A percentile compares a stretch with the other conserved stretches of the same genome.
Conservation (phyloP, 768 basidiomycete species). For the Hygrocybe punicea region DNA sequence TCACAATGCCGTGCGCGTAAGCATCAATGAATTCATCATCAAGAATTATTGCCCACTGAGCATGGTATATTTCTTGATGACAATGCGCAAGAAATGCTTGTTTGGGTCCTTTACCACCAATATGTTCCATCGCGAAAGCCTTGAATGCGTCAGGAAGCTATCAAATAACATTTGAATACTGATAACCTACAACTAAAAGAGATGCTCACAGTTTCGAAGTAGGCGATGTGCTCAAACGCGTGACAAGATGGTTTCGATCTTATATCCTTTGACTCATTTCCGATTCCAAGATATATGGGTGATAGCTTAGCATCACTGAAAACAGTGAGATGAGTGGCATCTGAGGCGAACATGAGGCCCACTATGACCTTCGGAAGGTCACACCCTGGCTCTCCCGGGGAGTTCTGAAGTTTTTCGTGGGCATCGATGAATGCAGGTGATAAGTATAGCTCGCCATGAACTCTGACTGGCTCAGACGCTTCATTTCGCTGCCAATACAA, state of each 20-base stretch:
- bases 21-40: slow-evolving; percentile 27
- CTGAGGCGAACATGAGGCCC: slow-evolving; percentile 30
- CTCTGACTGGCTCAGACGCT: background rate
- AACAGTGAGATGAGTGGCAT: slow-evolving; percentile 28
- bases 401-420: too few relatives aligned
- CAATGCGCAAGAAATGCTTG: slow-evolving; percentile 28
- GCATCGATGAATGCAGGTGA: too few relatives aligned
- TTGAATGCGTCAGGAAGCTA: slow-evolving; percentile 31
- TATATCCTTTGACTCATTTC: too few relatives aligned
- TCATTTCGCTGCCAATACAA: slow-evolving; percentile 13
- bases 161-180: background rate
- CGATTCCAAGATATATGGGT: slow-evolving; percentile 20
- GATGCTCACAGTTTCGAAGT: slow-evolving; percentile 35
- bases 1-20: slow-evolving; percentile 27
- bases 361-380: slow-evolving; percentile 11
- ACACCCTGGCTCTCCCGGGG: slow-evolving; percentile 3
- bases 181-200: background rate
- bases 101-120: slow-evolving; percentile 7
- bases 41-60: slow-evolving; percentile 24
- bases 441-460: slow-evolving; percentile 12
- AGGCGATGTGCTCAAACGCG: slow-evolving; percentile 37
- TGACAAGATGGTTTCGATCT: slow-evolving; percentile 22
- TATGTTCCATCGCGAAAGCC: slow-evolving; percentile 18
- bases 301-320: slow-evolving; percentile 37
- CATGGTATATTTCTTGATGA: slow-evolving; percentile 31